These are phyloP conservation scores for Debaryomyces sp. DNA, from an alignment of 1,139 yeast genomes.

Conservation along the genomic window DNA sequence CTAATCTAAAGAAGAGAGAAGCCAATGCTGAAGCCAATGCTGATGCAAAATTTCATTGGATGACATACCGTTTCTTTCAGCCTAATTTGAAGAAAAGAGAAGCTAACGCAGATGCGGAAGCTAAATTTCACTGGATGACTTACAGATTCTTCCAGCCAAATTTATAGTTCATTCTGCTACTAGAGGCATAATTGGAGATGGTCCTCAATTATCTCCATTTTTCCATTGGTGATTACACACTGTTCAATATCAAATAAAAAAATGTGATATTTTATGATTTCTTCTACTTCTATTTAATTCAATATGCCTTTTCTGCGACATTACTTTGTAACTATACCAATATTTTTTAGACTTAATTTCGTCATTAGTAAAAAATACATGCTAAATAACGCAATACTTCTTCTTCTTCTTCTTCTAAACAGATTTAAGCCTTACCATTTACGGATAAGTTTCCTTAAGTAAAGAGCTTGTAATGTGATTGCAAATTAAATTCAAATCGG, in stretches of 20 bases:
- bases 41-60: conserved; percentile 18
- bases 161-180: conserved; percentile 5
- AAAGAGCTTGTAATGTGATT: neutral
- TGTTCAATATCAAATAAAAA: neutral
- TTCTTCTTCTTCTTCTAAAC: neutral
- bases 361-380: conserved; percentile 1
- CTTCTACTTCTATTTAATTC: neutral
- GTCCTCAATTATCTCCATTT: neutral
- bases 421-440: neutral
- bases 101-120: conserved; percentile 10
- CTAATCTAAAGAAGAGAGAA: conserved; percentile 16
- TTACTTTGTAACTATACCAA: neutral
- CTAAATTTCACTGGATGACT: conserved; percentile 12
- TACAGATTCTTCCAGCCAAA: conserved; percentile 11
- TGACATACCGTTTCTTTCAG: conserved; percentile 8
- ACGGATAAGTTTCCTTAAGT: neutral
- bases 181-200: neutral
- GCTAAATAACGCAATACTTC: neutral
- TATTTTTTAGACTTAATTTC: neutral
- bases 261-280: neutral
- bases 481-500: neutral
- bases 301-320: neutral
- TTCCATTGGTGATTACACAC: neutral
- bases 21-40: conserved; percentile 18
- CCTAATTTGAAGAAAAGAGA: conserved; percentile 13